Percentiles rank a stretch among this genome's conserved stretches.
Conservation (phyloP, 1,139 yeast genomes). For the Nakaseomyces uthaithaninus region DNA sequence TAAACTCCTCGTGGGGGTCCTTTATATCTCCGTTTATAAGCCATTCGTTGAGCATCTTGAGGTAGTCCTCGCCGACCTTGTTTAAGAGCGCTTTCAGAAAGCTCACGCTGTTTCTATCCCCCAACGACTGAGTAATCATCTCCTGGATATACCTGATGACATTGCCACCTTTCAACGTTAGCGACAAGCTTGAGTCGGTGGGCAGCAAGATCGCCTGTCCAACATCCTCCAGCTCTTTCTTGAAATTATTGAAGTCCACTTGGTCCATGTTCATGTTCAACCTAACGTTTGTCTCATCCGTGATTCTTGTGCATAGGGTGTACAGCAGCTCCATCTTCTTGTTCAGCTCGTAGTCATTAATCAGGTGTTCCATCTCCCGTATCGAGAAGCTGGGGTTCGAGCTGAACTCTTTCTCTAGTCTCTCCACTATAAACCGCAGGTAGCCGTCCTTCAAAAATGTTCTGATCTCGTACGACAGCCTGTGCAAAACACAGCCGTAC, state of each 20-base stretch:
- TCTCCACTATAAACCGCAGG: slow-evolving; percentile 37
- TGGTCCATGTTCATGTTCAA: slow-evolving; percentile 25
- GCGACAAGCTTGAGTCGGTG: slow-evolving; percentile 46
- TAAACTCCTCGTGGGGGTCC: slow-evolving; percentile 80
- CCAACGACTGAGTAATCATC: slow-evolving; percentile 49
- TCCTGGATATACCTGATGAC: slow-evolving; percentile 55
- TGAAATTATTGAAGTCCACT: slow-evolving; percentile 28
- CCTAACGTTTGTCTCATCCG: slow-evolving; percentile 22
- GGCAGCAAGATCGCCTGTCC: slow-evolving; percentile 20
- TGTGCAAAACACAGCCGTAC: slow-evolving; percentile 70
- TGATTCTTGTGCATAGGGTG: slow-evolving; percentile 20
- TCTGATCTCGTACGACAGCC: slow-evolving; percentile 55
- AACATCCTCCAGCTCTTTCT: slow-evolving; percentile 28
- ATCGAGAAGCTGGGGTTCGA: slow-evolving; percentile 41
- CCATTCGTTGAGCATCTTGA: slow-evolving; percentile 71
- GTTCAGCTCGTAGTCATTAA: slow-evolving; percentile 22
- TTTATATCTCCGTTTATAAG: slow-evolving; percentile 60
- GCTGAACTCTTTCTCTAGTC: slow-evolving; percentile 48
- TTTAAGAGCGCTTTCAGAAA: slow-evolving; percentile 49
- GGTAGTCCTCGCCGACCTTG: slow-evolving; percentile 55
- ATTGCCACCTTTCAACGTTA: slow-evolving; percentile 60
- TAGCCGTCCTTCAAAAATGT: slow-evolving; percentile 44
- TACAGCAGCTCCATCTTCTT: slow-evolving; percentile 23
- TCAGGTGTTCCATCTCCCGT: slow-evolving; percentile 39
- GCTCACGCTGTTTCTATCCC: slow-evolving; percentile 51